A percentile compares a stretch with the other conserved stretches of the same genome.
These are phyloP conservation scores for Eucommia ulmoides DNA, from an alignment of 257 asterid species.

Conservation along the genomic window DNA sequence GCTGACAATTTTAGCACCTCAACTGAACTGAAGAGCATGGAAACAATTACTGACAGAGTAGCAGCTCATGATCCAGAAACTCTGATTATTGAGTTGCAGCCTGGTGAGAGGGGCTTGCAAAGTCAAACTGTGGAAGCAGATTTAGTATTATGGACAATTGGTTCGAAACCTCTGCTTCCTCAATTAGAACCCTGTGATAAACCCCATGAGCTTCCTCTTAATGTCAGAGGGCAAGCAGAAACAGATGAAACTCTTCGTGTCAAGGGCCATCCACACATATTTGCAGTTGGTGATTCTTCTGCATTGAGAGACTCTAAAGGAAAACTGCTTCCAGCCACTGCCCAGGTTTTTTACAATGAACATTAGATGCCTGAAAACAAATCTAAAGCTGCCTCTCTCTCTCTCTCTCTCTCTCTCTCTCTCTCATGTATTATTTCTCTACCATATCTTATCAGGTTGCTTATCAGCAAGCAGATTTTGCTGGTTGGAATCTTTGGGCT, in stretches of 20 bases:
- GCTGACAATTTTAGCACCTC: conserved; percentile 19
- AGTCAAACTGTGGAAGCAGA: conserved; percentile 53
- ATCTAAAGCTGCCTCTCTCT: no score
- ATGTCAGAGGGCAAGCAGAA: conserved; percentile 89
- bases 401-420: no score
- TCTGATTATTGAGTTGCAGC: conserved; percentile 65
- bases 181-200: conserved; percentile 32
- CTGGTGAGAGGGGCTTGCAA: conserved; percentile 52
- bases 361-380: no score
- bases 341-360: conserved; percentile 48
- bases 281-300: conserved; percentile 94
- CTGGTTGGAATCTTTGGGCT: conserved; percentile 99
- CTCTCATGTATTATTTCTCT: conserved; percentile 4
- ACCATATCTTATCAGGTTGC: conserved; percentile 53
- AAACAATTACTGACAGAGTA: conserved; percentile 16
- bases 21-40: conserved; percentile 11
- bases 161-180: conserved; percentile 73
- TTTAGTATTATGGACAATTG: conserved; percentile 89
- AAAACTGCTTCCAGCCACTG: conserved; percentile 83
- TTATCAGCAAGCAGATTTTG: conserved; percentile 93
- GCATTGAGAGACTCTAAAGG: conserved; percentile 65
- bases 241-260: conserved; percentile 95
- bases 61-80: conserved; percentile 26
- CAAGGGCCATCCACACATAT: conserved; percentile 89
- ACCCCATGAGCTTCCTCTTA: conserved; percentile 57